Conservation (phyloP, 2,329 filamentous ascomycete species). For the Apiospora rasikravindrae region DNA sequence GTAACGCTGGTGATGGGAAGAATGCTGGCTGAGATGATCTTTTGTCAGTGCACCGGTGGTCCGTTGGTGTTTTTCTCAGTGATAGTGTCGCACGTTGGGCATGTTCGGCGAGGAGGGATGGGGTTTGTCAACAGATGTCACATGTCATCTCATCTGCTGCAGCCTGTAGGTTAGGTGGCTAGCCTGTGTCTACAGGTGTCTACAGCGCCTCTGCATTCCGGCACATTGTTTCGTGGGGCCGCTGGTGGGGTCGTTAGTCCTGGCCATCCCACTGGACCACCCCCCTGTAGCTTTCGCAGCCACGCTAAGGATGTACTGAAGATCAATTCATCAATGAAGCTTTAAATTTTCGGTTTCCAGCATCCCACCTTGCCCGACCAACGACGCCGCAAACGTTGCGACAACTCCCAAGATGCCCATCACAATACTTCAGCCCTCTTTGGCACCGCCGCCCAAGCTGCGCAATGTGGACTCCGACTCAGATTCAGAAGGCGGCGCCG, state of each 20-base stretch:
- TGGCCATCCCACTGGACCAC: neutral
- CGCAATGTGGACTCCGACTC: slow-evolving; percentile 33
- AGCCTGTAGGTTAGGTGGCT: neutral
- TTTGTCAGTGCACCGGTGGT: neutral
- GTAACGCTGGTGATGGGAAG: neutral
- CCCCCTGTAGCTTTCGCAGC: slow-evolving; percentile 3
- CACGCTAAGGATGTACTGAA: slow-evolving; percentile 3
- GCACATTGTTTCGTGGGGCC: slow-evolving; percentile 10
- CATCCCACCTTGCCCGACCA: slow-evolving; percentile 8
- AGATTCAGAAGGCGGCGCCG: slow-evolving; percentile 52
- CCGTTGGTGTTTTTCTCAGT: neutral
- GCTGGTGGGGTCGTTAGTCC: neutral
- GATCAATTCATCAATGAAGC: slow-evolving; percentile 7
- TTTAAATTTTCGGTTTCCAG: slow-evolving; percentile 18
- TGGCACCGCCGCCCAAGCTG: slow-evolving; percentile 26
- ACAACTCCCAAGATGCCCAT: slow-evolving; percentile 37
- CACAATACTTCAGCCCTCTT: slow-evolving; percentile 40
- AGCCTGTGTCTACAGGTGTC: neutral
- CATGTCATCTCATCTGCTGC: neutral
- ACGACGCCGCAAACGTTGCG: neutral
- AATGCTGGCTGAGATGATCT: neutral
- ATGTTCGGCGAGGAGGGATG: neutral
- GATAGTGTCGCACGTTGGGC: neutral
- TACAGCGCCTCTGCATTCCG: neutral
- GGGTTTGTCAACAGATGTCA: neutral